Percentiles rank a stretch among this genome's conserved stretches.
These are phyloP conservation scores for Laburnicola sp. DNA, from an alignment of 2,329 filamentous ascomycete species.

Conservation along the genomic window DNA sequence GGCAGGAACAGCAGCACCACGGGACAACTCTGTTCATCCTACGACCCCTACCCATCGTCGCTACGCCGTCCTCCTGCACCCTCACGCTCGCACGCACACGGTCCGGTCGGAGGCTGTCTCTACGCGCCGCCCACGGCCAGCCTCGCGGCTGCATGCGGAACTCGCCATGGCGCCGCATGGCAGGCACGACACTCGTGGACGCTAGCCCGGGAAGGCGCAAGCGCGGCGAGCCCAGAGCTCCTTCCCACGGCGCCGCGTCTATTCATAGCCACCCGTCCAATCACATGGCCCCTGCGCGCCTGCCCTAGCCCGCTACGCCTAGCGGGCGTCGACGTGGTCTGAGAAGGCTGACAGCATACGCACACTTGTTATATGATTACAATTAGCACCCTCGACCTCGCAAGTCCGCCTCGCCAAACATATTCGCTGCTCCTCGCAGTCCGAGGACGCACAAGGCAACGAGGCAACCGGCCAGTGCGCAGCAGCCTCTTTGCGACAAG, in stretches of 20 bases:
- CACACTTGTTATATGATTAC: no score
- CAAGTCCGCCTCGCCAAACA: conserved; percentile 17
- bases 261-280: conserved; percentile 10
- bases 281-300: conserved; percentile 14
- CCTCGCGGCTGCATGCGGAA: conserved; percentile 1
- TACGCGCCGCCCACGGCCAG: conserved; percentile 17
- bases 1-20: conserved; percentile 10
- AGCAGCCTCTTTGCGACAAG: background rate
- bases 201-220: conserved; percentile 13
- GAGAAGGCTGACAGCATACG: conserved; percentile 16
- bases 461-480: conserved; percentile 1
- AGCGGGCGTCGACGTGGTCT: conserved; percentile 2
- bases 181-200: conserved; percentile 1
- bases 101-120: background rate
- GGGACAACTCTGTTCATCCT: conserved; percentile 15
- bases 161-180: conserved; percentile 4
- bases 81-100: conserved; percentile 1
- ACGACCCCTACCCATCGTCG: conserved; percentile 10
- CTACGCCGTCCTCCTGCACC: conserved; percentile 7
- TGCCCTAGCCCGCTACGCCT: background rate
- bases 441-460: conserved; percentile 7
- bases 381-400: background rate
- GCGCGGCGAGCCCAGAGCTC: conserved; percentile 12
- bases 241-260: conserved; percentile 11
- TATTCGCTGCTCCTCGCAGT: background rate